A percentile compares a stretch with the other conserved stretches of the same genome.
Conservation (phyloP, 441 rosid species). For the Cnidoscolus chayamansa region DNA sequence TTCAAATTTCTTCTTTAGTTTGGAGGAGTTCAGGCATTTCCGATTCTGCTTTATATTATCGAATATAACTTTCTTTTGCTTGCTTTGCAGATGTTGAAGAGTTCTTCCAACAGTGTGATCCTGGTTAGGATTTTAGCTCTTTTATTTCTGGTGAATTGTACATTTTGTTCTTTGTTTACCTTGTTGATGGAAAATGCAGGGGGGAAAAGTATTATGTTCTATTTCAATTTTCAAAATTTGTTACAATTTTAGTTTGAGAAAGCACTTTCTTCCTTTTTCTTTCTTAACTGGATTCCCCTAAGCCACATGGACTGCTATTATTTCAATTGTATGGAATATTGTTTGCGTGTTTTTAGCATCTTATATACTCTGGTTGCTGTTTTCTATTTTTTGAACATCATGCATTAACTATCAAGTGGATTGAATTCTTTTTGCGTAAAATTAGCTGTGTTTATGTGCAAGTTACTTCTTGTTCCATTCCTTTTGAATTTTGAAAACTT, state of each 20-base stretch:
- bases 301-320: neutral
- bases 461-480: neutral
- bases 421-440: neutral
- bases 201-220: too few species aligned
- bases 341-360: neutral
- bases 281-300: neutral
- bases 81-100: conserved; percentile 64
- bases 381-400: neutral
- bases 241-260: neutral
- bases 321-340: neutral
- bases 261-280: too few species aligned
- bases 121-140: conserved; percentile 42
- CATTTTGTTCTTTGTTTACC: neutral
- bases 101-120: conserved; percentile 75
- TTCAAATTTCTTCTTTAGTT: conserved; percentile 8
- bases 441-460: too few species aligned
- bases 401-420: neutral
- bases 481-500: neutral
- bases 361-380: neutral
- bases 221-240: neutral
- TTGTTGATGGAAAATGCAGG: conserved; percentile 30
- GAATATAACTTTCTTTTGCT: neutral
- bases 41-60: neutral
- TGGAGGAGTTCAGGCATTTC: neutral
- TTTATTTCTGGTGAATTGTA: neutral